Evolutionary conservation across 176 grass and related monocot species (phyloP), one percentile per base, ranked within the genome.

Genomic region (Oryza glumipatula): DNA sequence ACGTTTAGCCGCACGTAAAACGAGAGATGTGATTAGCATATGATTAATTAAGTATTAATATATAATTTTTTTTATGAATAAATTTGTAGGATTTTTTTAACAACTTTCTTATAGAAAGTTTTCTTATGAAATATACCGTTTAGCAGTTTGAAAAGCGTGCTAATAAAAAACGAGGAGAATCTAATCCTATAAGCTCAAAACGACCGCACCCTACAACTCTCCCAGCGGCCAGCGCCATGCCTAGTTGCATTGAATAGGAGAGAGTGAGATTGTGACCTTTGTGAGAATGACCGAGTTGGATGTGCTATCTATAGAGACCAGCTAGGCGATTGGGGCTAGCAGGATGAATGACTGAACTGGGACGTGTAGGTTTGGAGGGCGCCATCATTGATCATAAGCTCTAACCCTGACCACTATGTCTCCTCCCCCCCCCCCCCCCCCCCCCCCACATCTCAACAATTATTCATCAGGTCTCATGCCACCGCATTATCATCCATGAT

Each of bases 381-480:
- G 61, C 88, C 67, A 83, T 90, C 84, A 80, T 87, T 82, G 67
- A 28, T 73, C 67, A 67, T 21, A 26, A 32, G 13, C 83, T 63
- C 49, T 67, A 41, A 65, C 17, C 32, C 43, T 51, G 78, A 8
- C 12, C 12, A 56, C 2, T 4, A 15, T 78, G 56, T 68, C 84
- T 15, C 45, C 61, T 64, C 16, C 65, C 65, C 43, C 44, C 10
- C 26, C 26, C 26, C 26, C 16, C 66, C 65, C 43, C 44, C 16
- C 66, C 66, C 43, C 44, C 16, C 66, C 66, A 32, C 32, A 15
- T 63, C 79, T 35, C 73, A 45, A 90, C 73, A 45, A 90, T 83
- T 45, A 72, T 82, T 46, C 78, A 82, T 28, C 32, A 44, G 32
- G 69, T 68, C 87, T 52, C 47, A 12, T 44, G 70, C 68, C 49